phyloP scores from a whole-genome alignment of 2,329 filamentous ascomycete species.

The Colletotrichum spinosum region DNA sequence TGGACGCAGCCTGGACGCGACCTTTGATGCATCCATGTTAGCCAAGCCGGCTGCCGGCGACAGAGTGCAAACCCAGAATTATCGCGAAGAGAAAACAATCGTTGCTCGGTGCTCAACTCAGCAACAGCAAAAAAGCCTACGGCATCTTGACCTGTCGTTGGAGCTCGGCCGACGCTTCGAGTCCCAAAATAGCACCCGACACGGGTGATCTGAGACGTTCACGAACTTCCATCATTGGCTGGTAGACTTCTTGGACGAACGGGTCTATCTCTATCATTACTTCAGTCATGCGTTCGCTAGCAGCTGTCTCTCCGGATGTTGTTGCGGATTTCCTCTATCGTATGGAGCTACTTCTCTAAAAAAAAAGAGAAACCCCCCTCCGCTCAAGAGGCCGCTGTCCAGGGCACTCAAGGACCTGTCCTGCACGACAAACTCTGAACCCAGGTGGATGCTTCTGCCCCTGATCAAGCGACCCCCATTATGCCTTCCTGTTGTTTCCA shows the following conservation, averaged over 20 bases:
- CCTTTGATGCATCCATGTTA: neutral
- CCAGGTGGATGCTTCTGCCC: slow-evolving; percentile 5
- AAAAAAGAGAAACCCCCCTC: slow-evolving; percentile 7
- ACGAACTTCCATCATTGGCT: slow-evolving; percentile 19
- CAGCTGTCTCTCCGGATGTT: neutral
- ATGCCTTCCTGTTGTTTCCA: slow-evolving; percentile 17
- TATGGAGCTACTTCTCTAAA: slow-evolving; percentile 17
- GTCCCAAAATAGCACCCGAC: slow-evolving; percentile 32
- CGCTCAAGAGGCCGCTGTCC: slow-evolving; percentile 7
- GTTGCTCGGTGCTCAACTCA: no score
- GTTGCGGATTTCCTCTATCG: neutral
- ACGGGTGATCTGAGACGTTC: slow-evolving; percentile 32
- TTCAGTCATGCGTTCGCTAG: slow-evolving; percentile 27
- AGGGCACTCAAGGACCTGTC: slow-evolving; percentile 6
- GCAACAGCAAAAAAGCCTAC: no score
- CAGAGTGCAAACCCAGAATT: slow-evolving; percentile 2
- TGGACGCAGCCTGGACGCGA: neutral
- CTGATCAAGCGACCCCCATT: neutral
- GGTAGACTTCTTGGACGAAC: slow-evolving; percentile 29
- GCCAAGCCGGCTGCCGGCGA: slow-evolving; percentile 23
- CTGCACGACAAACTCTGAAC: slow-evolving; percentile 10
- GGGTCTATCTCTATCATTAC: slow-evolving; percentile 5
- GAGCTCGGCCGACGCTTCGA: slow-evolving; percentile 4
- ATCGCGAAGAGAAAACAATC: neutral
- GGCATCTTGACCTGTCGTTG: slow-evolving; percentile 14